These are phyloP conservation scores for Cyclotella atomus DNA, from an alignment of 108 stramenopile genomes.

Conservation along the genomic window DNA sequence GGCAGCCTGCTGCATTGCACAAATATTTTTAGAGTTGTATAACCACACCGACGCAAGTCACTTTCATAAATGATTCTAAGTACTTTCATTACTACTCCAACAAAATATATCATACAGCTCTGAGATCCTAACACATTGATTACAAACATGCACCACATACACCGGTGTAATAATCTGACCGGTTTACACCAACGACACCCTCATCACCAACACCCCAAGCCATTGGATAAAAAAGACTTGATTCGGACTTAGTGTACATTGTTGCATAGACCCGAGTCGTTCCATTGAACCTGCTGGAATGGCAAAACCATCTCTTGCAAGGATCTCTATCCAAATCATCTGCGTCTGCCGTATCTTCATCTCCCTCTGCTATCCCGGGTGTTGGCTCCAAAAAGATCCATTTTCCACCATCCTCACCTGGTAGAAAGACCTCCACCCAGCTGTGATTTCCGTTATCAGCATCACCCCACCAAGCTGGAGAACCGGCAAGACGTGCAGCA, in stretches of 20 bases:
- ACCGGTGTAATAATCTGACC: constrained; percentile 65
- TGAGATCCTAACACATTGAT: background rate
- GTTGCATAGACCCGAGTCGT: constrained; percentile 72
- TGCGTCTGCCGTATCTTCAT: constrained; percentile 44
- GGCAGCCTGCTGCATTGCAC: background rate
- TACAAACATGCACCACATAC: constrained; percentile 58
- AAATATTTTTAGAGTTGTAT: background rate
- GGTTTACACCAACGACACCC: constrained; percentile 79
- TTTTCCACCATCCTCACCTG: constrained; percentile 27
- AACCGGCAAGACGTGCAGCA: constrained; percentile 83
- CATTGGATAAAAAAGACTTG: constrained; percentile 62
- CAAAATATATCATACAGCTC: background rate
- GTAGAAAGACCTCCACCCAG: constrained; percentile 88
- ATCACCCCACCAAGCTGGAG: constrained; percentile 85
- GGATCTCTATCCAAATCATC: constrained; percentile 77
- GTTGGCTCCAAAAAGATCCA: constrained; percentile 87
- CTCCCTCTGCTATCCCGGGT: constrained; percentile 57
- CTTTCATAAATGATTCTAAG: background rate
- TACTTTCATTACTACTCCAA: background rate
- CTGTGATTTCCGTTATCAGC: constrained; percentile 86
- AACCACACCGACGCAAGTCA: background rate
- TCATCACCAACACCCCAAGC: constrained; percentile 80
- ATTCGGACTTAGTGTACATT: constrained; percentile 27
- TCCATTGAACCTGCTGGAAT: constrained; percentile 58
- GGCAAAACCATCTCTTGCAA: constrained; percentile 90